These are phyloP conservation scores for Amylocystis lapponica DNA, from an alignment of 768 basidiomycete species.

Conservation along the genomic window DNA sequence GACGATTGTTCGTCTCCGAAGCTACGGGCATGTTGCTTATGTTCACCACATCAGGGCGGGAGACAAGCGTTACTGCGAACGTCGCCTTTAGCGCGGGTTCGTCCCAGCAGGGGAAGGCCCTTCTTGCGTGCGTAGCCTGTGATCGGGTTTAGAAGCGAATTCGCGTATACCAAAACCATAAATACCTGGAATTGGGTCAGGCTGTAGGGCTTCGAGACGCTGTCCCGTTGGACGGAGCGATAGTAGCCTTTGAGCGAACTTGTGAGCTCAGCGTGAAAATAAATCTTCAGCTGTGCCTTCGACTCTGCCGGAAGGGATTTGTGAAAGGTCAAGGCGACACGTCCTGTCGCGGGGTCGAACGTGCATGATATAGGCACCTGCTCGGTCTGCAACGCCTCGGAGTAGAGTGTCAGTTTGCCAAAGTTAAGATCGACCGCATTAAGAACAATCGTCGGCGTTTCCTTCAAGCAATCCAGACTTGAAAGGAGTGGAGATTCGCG, in stretches of 20 bases:
- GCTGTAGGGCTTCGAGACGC: conserved; percentile 60
- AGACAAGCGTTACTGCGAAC: conserved; percentile 74
- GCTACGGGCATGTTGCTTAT: conserved; percentile 86
- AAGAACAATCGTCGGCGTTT: conserved; percentile 59
- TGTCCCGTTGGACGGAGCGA: conserved; percentile 55
- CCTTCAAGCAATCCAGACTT: conserved; percentile 59
- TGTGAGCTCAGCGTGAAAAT: conserved; percentile 63
- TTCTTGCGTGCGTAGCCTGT: conserved; percentile 81
- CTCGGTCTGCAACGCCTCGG: conserved; percentile 44
- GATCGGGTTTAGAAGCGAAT: neutral
- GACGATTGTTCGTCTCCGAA: conserved; percentile 46
- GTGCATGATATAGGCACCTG: conserved; percentile 40
- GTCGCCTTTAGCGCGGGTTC: conserved; percentile 90
- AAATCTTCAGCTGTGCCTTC: conserved; percentile 63
- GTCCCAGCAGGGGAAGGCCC: conserved; percentile 89
- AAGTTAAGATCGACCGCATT: conserved; percentile 64
- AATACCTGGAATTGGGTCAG: conserved; percentile 86
- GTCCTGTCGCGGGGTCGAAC: conserved; percentile 60
- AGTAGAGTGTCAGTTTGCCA: conserved; percentile 46
- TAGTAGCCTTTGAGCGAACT: conserved; percentile 83
- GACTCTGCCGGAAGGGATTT: conserved; percentile 53
- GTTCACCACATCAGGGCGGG: conserved; percentile 68
- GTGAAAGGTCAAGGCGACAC: conserved; percentile 58
- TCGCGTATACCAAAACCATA: neutral
- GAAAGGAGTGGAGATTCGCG: neutral